These are phyloP conservation scores for Ganoderma multipileum DNA, from an alignment of 1,284 basidiomycete species.

Conservation along the genomic window DNA sequence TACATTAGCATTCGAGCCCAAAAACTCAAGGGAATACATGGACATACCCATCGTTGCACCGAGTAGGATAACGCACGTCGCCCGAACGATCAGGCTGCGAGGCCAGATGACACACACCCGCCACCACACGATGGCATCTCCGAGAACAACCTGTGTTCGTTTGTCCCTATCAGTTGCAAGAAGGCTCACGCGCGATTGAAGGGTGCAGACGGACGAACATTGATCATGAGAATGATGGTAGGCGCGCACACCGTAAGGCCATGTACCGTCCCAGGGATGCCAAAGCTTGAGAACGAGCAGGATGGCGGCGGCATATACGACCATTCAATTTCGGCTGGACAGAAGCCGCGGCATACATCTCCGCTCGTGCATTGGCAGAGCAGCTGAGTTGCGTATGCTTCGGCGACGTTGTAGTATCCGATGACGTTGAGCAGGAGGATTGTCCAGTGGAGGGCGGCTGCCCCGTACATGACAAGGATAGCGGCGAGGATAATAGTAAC, in stretches of 20 bases:
- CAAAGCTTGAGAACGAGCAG: background rate
- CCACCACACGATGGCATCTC: conserved; percentile 13
- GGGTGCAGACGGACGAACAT: background rate
- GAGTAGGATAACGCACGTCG: conserved; percentile 1
- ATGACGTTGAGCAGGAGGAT: conserved; percentile 5
- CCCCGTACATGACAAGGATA: background rate
- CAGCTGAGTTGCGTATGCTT: background rate
- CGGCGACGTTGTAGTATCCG: conserved; percentile 5
- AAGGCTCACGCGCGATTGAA: background rate
- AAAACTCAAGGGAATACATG: background rate
- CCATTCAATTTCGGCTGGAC: background rate
- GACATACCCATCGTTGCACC: conserved; percentile 10
- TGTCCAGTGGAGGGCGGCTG: background rate
- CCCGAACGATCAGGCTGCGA: background rate
- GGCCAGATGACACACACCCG: conserved; percentile 14
- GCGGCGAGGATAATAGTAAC: background rate
- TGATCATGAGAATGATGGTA: background rate
- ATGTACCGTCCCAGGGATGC: background rate
- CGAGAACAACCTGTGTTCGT: background rate
- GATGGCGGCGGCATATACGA: no score
- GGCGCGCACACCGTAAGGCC: conserved; percentile 5
- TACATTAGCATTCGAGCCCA: background rate
- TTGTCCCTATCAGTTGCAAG: background rate
- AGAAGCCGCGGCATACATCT: background rate
- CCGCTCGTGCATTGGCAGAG: background rate